Evolutionary conservation across 2,329 filamentous ascomycete species (phyloP), one percentile per base, ranked within the genome.

Genomic region (Botryotinia narcissicola): DNA sequence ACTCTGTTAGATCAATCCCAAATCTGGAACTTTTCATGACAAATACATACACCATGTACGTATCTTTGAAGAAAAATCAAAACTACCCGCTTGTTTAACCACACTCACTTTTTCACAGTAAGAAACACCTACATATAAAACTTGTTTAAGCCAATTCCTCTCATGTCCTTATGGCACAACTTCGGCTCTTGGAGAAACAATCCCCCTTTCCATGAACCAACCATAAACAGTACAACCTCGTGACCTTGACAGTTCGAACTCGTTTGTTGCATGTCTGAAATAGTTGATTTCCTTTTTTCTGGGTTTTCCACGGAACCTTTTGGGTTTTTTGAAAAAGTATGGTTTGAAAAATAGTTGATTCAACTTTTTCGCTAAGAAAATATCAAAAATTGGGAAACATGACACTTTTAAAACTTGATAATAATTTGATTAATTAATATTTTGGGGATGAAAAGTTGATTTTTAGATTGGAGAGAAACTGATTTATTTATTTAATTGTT

Each of bases 401-500:
- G n/a, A 2, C 14, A 29, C 4, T 29, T 54, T 54, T 2, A 29
- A 54, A 54, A 54, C 29, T 18, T 14, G n/a, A 29, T n/a, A 4
- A 4, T 3, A 54, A 54, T 8, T 54, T 3, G 3, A 54, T 18
- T 14, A 0, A 54, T 8, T 54, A 3, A 8, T 54, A 8, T 29
- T 16, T 16, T 29, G n/a, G 51, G 6, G 3, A 16, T 29, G 1
- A 29, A 29, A 54, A 54, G 51, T 18, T 54, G n/a, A 54, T 16
- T 29, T 18, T 29, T 29, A 6, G n/a, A n/a, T 54, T 29, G 2
- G 1, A 0, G 0, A 0, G 14, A 3, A 18, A 8, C 18, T 6
- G 14, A 18, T 54, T 54, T 54, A 29, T 29, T 29, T 8, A 54
- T 54, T 3, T 4, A 4, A 0, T 18, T 16, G 6, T 8, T 29